Base-by-base conservation (phyloP, 225 moss, liverwort and hornwort genomes). In the Asterella californica region DNA sequence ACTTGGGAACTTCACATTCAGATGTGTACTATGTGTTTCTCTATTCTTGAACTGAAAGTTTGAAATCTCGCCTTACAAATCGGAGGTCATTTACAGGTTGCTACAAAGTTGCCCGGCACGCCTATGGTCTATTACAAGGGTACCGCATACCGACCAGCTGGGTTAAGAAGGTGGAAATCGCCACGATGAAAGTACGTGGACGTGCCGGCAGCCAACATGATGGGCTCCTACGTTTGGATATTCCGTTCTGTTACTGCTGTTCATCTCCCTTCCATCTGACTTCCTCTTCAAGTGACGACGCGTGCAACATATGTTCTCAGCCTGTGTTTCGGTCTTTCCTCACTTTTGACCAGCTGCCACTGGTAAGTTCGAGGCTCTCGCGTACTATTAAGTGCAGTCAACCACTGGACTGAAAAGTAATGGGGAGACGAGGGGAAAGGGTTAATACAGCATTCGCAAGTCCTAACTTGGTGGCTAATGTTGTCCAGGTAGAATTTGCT, bases 301-400 rank as follows among this genome's bases (percentile, higher is more conserved):
- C 76, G 73, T 99, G 97, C 78, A 84, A 80, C 83, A 83, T 79
- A 5, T 99, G 95, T 80, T 88, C 79, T 29, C 97, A 99, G 46
- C 92, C 97, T 1, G 71, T 93, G 32, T 90, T 93, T 36, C 90
- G 93, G 60, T 99, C 95, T 30, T 99, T 95, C 82, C 83, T 94
- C 54, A 95, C 97, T 29, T 99, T 90, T 76, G 88, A 93, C 78
- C 92, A 94, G 32, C 87, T 99, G 64, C 97, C 97, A 32, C 77
- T 99, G 74, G 97, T 99, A 88, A 77, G 86, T 34, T 36, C 50
- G 65, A 37, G 24, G 53, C 48, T 72, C 52, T 29, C 8, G 32
- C 52, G 52, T 52, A 52, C 36, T 36, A 36, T 0, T 36, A 21
- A 2, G 15, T 67, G 6, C 24, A 57, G 22, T 36, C 4, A 36